These are phyloP conservation scores for Artemisia argyi DNA, from an alignment of 129 eudicot genomes.

Conservation along the genomic window DNA sequence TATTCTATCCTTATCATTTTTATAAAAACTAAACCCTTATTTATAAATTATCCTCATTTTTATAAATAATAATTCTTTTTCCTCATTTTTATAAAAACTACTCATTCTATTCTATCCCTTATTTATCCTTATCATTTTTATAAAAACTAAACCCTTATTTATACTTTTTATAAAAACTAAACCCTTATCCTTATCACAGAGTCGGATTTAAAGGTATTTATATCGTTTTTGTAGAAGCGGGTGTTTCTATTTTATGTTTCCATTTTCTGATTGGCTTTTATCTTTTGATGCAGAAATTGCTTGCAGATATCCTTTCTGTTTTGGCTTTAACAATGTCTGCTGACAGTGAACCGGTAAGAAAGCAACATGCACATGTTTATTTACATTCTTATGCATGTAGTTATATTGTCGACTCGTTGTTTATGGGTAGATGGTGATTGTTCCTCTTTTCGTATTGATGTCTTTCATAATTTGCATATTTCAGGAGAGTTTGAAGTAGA, in stretches of 20 bases:
- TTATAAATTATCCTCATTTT: too few relatives aligned
- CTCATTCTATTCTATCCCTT: too few relatives aligned
- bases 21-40: too few relatives aligned
- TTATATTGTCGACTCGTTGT: background rate
- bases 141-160: too few relatives aligned
- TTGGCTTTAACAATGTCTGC: conserved; percentile 79
- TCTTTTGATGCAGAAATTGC: conserved; percentile 61
- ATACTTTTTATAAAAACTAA: too few relatives aligned
- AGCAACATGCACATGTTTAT: background rate
- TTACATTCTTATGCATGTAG: background rate
- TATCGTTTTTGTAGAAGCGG: background rate
- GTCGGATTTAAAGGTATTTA: conserved; percentile 70
- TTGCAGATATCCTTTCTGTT: conserved; percentile 87
- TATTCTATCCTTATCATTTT: too few relatives aligned
- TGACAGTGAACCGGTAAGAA: conserved; percentile 91
- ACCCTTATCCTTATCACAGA: too few relatives aligned
- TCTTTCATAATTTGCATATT: conserved; percentile 23
- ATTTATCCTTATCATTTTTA: too few relatives aligned
- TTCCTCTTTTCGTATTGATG: background rate
- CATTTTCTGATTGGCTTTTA: conserved; percentile 14
- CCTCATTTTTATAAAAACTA: too few relatives aligned
- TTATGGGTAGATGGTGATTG: background rate
- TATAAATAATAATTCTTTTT: too few relatives aligned
- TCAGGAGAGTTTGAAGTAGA: conserved; percentile 95
- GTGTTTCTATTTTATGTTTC: background rate